Conservation (phyloP, 345 rosid species). For the Brassica incana region DNA sequence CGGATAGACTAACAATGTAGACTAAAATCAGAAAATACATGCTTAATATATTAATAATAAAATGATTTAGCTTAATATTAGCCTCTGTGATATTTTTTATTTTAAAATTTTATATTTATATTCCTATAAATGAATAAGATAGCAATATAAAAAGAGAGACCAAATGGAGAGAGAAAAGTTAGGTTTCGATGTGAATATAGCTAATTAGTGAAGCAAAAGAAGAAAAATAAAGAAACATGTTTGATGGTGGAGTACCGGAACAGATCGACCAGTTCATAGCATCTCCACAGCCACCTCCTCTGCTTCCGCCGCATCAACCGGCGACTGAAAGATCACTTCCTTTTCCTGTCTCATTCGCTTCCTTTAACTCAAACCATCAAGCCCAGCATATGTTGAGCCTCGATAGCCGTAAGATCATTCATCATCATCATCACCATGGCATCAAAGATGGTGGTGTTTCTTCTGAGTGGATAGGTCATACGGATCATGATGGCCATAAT, state of each 20-base stretch:
- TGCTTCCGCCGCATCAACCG: constrained; percentile 41
- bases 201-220: constrained; percentile 6
- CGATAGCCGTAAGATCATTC: constrained; percentile 37
- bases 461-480: constrained; percentile 44
- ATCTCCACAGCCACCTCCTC: constrained; percentile 41
- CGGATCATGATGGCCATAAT: constrained; percentile 35
- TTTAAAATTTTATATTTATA: neutral
- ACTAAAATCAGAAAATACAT: neutral
- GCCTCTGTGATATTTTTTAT: neutral
- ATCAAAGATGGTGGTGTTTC: constrained; percentile 33
- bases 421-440: constrained; percentile 37
- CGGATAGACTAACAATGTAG: neutral
- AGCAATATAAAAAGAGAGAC: constrained; percentile 33
- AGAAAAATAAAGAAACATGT: constrained; percentile 50
- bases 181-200: constrained; percentile 27
- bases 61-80: neutral
- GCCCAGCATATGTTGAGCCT: constrained; percentile 17
- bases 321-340: constrained; percentile 42
- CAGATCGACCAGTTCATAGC: constrained; percentile 82
- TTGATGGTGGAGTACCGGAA: constrained; percentile 84
- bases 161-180: constrained; percentile 24
- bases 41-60: neutral
- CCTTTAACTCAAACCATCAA: constrained; percentile 50
- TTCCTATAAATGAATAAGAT: constrained; percentile 14
- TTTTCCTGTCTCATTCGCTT: constrained; percentile 46